Conservation (phyloP, 208 protist species). For the Leishmania mexicana region DNA sequence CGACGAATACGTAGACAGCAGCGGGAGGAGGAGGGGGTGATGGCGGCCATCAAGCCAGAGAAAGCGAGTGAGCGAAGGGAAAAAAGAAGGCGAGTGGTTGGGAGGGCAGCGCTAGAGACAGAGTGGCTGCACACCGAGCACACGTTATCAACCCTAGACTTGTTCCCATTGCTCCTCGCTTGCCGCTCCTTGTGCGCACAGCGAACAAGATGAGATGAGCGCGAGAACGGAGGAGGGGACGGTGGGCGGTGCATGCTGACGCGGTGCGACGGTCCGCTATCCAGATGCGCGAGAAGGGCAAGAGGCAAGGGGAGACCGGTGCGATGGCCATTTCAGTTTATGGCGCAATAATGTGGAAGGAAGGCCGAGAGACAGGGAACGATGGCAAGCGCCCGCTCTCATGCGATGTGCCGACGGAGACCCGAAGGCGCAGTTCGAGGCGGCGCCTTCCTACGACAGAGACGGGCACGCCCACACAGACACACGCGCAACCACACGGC, state of each 20-base stretch:
- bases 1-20: background rate
- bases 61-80: background rate
- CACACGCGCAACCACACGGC: background rate
- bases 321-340: background rate
- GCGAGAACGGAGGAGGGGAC: background rate
- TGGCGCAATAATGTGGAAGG: background rate
- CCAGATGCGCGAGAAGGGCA: background rate
- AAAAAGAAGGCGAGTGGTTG: background rate
- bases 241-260: background rate
- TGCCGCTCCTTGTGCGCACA: background rate
- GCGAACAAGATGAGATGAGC: background rate
- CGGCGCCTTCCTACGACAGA: background rate
- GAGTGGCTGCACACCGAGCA: background rate
- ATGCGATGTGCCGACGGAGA: background rate
- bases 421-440: background rate
- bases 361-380: background rate
- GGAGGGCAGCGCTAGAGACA: background rate
- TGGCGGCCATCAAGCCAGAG: background rate
- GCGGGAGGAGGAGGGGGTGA: background rate
- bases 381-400: background rate
- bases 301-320: background rate
- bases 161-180: background rate
- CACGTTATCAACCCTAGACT: background rate
- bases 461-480: slow-evolving; percentile 1
- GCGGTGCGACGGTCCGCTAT: background rate